Conservation (phyloP, 208 protist species). For the Leishmania braziliensis region DNA sequence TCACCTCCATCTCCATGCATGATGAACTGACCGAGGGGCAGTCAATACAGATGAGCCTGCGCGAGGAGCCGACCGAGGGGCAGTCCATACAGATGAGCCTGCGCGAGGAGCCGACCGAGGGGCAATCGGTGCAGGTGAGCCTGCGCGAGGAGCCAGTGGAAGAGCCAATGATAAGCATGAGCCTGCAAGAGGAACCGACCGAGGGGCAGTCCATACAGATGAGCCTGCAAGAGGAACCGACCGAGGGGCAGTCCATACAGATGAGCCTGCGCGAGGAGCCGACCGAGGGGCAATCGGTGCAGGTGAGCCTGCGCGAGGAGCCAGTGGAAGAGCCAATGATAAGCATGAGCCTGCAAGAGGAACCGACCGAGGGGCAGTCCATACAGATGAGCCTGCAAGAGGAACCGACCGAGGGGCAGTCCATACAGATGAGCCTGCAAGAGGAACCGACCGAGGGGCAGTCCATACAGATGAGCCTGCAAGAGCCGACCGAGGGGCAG, state of each 20-base stretch:
- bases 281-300: not conserved
- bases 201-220: no score
- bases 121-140: not conserved
- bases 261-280: not conserved
- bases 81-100: no score
- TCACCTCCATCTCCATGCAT: conserved; percentile 10
- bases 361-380: no score
- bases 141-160: no score
- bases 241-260: not conserved
- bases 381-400: no score
- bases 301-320: no score
- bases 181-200: no score
- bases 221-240: conserved; percentile 1
- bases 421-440: not conserved
- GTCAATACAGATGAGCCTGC: not conserved
- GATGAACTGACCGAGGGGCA: not conserved
- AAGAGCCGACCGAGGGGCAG: not conserved
- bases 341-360: no score
- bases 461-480: not conserved
- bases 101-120: no score
- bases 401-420: no score
- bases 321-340: no score
- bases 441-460: conserved; percentile 2
- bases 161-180: no score
- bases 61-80: not conserved